Evolutionary conservation across 805 yeast species (phyloP).

Genomic region (Teunomyces funiuensis): DNA sequence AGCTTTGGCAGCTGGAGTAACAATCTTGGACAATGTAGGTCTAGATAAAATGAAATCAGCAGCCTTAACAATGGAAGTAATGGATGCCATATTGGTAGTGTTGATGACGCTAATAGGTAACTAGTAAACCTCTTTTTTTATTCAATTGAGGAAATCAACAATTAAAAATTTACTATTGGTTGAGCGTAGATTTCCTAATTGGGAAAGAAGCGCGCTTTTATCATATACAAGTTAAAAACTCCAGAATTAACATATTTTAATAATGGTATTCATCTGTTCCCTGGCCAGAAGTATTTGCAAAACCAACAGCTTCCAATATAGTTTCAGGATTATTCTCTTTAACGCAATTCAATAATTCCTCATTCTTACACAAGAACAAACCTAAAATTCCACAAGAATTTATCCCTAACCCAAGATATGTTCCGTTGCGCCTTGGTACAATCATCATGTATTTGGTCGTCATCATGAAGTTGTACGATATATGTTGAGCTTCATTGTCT

Average conservation of each 20-base stretch:
- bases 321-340: constrained; percentile 46
- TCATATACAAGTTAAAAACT: background rate
- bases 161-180: constrained; percentile 28
- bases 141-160: constrained; percentile 14
- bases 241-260: constrained; percentile 21
- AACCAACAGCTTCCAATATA: constrained; percentile 67
- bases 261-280: constrained; percentile 67
- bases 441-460: constrained; percentile 81
- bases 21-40: constrained; percentile 72
- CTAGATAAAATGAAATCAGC: constrained; percentile 79
- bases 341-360: constrained; percentile 51
- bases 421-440: constrained; percentile 73
- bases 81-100: constrained; percentile 46
- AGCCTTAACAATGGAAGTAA: constrained; percentile 68
- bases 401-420: constrained; percentile 56
- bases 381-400: constrained; percentile 85
- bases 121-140: background rate
- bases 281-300: constrained; percentile 57
- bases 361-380: constrained; percentile 69
- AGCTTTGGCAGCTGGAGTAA: constrained; percentile 76
- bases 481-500: constrained; percentile 44
- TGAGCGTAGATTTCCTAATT: constrained; percentile 23
- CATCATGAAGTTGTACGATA: constrained; percentile 79
- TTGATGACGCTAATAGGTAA: constrained; percentile 1
- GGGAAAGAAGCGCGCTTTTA: constrained; percentile 13